phyloP scores from a whole-genome alignment of 1,139 yeast genomes.

The Debaryomyces robertsiae region DNA sequence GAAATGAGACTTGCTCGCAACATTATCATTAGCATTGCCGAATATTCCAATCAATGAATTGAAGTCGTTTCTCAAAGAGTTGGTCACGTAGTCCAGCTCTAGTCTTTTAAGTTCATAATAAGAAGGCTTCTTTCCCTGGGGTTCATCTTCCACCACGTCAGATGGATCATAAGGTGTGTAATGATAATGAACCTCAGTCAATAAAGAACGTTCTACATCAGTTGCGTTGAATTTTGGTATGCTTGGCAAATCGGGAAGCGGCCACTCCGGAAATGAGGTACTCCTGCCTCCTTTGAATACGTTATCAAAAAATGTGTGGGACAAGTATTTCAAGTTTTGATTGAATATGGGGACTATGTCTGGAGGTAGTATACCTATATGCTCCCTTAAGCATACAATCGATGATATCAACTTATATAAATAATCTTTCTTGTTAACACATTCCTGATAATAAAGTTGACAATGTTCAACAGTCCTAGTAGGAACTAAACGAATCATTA shows the following conservation, averaged over 20 bases:
- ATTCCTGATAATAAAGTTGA: constrained; percentile 35
- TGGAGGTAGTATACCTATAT: constrained; percentile 83
- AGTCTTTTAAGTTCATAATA: constrained; percentile 69
- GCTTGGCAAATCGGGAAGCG: constrained; percentile 70
- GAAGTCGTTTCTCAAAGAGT: constrained; percentile 62
- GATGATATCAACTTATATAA: constrained; percentile 77
- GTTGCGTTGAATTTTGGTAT: constrained; percentile 63
- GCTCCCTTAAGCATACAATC: constrained; percentile 77
- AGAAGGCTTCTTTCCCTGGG: constrained; percentile 32
- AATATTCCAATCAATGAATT: constrained; percentile 59
- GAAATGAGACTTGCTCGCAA: constrained; percentile 19
- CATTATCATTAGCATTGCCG: constrained; percentile 13
- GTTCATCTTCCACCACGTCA: constrained; percentile 23
- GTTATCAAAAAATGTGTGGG: constrained; percentile 56
- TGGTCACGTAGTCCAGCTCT: constrained; percentile 67
- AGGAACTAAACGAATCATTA: constrained; percentile 71
- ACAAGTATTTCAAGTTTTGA: constrained; percentile 63
- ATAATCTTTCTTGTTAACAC: constrained; percentile 41
- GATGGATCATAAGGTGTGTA: constrained; percentile 56
- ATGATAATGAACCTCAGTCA: constrained; percentile 75
- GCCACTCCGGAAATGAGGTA: constrained; percentile 56
- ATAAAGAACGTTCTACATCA: constrained; percentile 77
- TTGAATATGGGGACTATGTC: constrained; percentile 76
- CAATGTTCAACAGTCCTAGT: constrained; percentile 84
- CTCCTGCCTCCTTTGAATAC: constrained; percentile 31